Conservation (phyloP, 176 grass and related monocot species). For the Avena eriantha region DNA sequence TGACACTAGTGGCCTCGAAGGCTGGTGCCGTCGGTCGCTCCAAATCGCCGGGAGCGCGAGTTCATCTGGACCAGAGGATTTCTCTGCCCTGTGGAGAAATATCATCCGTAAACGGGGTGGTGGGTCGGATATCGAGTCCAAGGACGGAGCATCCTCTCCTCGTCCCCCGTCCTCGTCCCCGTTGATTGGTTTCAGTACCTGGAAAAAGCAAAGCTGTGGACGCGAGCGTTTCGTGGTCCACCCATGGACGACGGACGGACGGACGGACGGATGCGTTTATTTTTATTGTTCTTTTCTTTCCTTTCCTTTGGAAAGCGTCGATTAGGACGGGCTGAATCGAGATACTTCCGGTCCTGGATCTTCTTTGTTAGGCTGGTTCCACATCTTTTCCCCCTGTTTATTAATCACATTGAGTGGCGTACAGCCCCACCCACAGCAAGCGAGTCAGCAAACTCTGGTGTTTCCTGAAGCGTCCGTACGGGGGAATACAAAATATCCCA, state of each 20-base stretch:
- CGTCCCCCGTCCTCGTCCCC: no score
- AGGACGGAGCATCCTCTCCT: not conserved
- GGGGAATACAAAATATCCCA: slow-evolving; percentile 18
- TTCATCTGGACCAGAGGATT: slow-evolving; percentile 19
- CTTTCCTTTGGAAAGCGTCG: slow-evolving; percentile 5
- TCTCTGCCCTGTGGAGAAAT: not conserved
- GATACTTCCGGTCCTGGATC: slow-evolving; percentile 28
- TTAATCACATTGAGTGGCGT: no score
- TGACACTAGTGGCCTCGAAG: no score
- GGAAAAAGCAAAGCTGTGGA: not conserved
- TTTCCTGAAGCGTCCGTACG: slow-evolving; percentile 37
- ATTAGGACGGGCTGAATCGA: slow-evolving; percentile 1
- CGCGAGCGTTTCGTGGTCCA: slow-evolving; percentile 35
- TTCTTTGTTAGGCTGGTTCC: slow-evolving; percentile 9
- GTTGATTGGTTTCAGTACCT: not conserved
- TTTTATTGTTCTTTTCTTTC: not conserved
- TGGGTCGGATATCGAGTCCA: not conserved
- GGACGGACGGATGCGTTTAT: not conserved
- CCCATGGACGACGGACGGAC: not conserved
- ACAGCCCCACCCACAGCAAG: no score
- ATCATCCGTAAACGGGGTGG: slow-evolving; percentile 10
- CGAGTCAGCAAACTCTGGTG: not conserved
- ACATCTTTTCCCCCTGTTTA: not conserved
- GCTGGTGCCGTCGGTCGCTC: no score
- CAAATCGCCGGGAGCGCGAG: not conserved